Evolutionary conservation across 768 basidiomycete species (phyloP).

Genomic region (Pleurotus djamor): DNA sequence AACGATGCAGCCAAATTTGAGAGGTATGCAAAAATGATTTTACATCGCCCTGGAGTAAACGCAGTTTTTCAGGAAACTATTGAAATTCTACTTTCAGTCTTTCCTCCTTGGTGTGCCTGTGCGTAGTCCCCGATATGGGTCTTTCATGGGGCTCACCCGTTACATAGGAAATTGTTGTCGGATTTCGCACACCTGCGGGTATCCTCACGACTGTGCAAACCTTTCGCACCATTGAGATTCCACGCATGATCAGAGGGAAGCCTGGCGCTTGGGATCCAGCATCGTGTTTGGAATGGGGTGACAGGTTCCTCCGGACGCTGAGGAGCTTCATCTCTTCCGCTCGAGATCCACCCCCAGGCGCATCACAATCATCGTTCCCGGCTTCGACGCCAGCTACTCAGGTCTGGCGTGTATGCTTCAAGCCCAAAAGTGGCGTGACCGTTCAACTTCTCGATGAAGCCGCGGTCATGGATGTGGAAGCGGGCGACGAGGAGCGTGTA

Average conservation of each 20-base stretch:
- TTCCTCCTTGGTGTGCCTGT: slow-evolving; percentile 92
- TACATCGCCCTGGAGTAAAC: not conserved
- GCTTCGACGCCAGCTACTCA: slow-evolving; percentile 6
- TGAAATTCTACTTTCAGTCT: slow-evolving; percentile 91
- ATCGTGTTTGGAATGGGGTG: slow-evolving; percentile 74
- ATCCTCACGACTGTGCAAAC: slow-evolving; percentile 61
- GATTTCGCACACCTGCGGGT: slow-evolving; percentile 82
- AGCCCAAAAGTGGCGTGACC: slow-evolving; percentile 56
- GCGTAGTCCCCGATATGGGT: slow-evolving; percentile 10
- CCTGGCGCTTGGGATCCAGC: slow-evolving; percentile 76
- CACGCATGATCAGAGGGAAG: slow-evolving; percentile 74
- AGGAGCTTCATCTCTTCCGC: slow-evolving; percentile 1
- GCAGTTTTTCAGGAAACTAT: slow-evolving; percentile 61
- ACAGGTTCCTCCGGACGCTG: slow-evolving; percentile 57
- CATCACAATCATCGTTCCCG: slow-evolving; percentile 18
- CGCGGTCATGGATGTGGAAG: slow-evolving; percentile 56
- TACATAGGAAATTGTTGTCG: slow-evolving; percentile 76
- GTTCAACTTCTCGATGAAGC: slow-evolving; percentile 42
- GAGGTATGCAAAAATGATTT: slow-evolving; percentile 47
- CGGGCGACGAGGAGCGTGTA: slow-evolving; percentile 67
- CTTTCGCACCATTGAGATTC: slow-evolving; percentile 79
- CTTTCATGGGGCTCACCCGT: slow-evolving; percentile 8
- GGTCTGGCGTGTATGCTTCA: slow-evolving; percentile 75
- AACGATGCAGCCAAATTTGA: slow-evolving; percentile 77
- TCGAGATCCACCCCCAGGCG: slow-evolving; percentile 18